Conservation (phyloP, 352 stramenopile species). For the Stramenopiles sp. region DNA sequence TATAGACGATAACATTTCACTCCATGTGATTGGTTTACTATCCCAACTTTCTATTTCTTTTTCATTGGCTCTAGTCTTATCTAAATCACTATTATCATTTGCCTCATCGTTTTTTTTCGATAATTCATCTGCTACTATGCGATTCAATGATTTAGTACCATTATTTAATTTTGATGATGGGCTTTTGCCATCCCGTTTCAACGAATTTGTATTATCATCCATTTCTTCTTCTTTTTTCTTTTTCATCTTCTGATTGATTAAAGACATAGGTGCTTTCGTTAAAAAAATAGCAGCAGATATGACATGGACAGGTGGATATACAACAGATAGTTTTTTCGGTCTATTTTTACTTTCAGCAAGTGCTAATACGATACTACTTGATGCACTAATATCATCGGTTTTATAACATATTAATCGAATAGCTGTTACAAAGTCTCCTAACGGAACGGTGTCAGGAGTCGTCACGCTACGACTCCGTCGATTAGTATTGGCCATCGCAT, state of each 20-base stretch:
- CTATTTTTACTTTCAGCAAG: background rate
- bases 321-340: background rate
- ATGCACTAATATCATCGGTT: background rate
- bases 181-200: too few species aligned
- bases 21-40: background rate
- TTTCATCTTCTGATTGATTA: too few species aligned
- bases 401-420: background rate
- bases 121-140: too few species aligned
- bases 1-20: background rate
- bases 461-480: background rate
- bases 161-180: too few species aligned
- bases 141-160: too few species aligned
- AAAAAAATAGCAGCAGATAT: background rate
- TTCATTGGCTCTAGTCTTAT: background rate
- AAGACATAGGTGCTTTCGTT: too few species aligned
- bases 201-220: background rate
- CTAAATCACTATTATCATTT: background rate
- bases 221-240: background rate
- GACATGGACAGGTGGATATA: background rate
- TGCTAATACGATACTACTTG: background rate
- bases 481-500: background rate
- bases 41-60: background rate
- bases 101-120: background rate
- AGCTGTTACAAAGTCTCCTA: slow-evolving; percentile 2
- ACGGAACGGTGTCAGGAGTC: background rate